Base-by-base conservation (phyloP, 768 basidiomycete species). In the Leucosporidium yakuticum region DNA sequence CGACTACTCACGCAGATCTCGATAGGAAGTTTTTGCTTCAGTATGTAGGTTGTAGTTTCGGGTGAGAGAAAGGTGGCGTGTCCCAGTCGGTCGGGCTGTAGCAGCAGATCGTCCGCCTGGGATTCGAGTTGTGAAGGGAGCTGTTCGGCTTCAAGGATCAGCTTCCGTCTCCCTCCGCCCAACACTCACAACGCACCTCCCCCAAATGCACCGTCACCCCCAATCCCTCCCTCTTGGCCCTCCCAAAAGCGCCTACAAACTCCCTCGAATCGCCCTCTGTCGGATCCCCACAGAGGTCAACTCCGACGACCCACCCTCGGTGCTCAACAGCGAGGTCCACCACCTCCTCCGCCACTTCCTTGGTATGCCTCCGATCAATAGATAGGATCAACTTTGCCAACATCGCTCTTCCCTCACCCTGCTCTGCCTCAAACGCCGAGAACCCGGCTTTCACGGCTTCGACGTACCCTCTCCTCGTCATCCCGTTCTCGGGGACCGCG, bases 201-300 rank as follows among this genome's bases (percentile, higher is more conserved):
- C 53, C 53, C 4, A 54, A 29, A 54, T 54, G 53, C 9, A 54
- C 53, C 25, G 53, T 54, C n/a, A 54, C 53, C 53, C 31, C 31
- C 19, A 54, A 8, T 4, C 53, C 53, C 8, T 4, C 53, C 53
- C 31, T 9, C 53, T n/a, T 54, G 9, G 19, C 53, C 25, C 53
- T 19, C 53, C 7, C 27, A n/a, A 54, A 54, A n/a, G 53, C 27
- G 25, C 53, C 25, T 4, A 25, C 19, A 25, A 54, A 54, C 53
- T 27, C 8, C 27, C 25, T 29, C 25, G 25, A n/a, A 27, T 54
- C 53, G 7, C 53, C 53, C 53, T 54, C 31, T 31, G 53, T 54
- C 53, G 53, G 53, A 54, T 54, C 53, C n/a, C 53, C 53, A 54
- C 53, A 54, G 25, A 54, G 7, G 19, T 54, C 53, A 27, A 54